Evolutionary conservation across 2,329 filamentous ascomycete genomes (phyloP).

Genomic region (Grosmannia huntii): DNA sequence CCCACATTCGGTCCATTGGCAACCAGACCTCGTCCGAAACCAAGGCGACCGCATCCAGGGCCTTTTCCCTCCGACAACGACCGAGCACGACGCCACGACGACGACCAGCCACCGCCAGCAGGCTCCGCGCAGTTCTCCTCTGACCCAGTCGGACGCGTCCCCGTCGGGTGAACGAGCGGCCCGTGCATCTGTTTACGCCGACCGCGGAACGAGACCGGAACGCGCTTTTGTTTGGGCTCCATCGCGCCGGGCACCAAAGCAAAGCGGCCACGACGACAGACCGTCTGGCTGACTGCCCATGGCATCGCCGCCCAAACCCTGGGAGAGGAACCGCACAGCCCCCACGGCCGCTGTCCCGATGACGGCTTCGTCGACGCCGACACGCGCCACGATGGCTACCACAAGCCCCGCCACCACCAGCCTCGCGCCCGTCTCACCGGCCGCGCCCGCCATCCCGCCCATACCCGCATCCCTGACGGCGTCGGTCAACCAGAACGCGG

Average conservation of each 20-base stretch:
- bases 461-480: conserved; percentile 66
- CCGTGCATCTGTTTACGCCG: neutral
- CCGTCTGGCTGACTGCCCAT: conserved; percentile 23
- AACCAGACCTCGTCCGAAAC: neutral
- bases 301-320: conserved; percentile 90
- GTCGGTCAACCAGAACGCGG: conserved; percentile 77
- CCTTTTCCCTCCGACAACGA: neutral
- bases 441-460: conserved; percentile 62
- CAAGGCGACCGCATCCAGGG: neutral
- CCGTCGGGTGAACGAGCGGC: neutral
- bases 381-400: conserved; percentile 20
- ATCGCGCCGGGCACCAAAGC: neutral
- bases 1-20: neutral
- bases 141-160: neutral
- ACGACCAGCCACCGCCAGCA: neutral
- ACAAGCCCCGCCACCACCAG: conserved; percentile 26
- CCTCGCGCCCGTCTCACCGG: conserved; percentile 26
- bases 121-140: no score
- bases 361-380: conserved; percentile 28
- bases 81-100: neutral
- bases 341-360: conserved; percentile 15
- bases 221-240: neutral
- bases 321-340: conserved; percentile 66
- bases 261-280: neutral
- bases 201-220: neutral